Base-by-base conservation (phyloP, 2,329 filamentous ascomycete genomes). In the Lomentospora prolificans region DNA sequence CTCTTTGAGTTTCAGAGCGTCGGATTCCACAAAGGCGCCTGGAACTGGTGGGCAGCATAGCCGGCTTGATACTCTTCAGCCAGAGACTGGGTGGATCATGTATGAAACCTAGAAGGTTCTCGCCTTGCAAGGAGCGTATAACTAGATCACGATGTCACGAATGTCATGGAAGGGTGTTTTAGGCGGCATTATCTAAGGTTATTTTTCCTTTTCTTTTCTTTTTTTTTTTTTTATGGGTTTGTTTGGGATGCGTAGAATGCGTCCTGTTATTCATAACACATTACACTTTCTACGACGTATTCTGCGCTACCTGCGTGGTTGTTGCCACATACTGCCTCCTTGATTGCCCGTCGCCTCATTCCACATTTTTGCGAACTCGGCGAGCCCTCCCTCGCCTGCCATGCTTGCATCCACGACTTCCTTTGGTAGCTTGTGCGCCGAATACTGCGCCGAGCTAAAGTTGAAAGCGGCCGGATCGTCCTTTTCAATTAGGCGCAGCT, bases 341-440 rank as follows among this genome's bases (percentile, higher is more conserved):
- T 69, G 63, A 4, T 71, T 69, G 48, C 73, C 70, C 0, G 72
- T 75, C 50, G 82, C 74, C 59, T 85, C 78, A 65, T 82, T 84
- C 89, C 88, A 92, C 65, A 85, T 80, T 61, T 79, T 78, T 59
- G 87, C 82, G 71, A 94, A 91, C 70, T 95, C 90, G 58, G 85
- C 79, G 73, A 97, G 78, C 0, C 86, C 87, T 3, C 87, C 88
- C 56, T 88, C 82, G 3, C 87, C 87, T 1, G 79, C 79, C 61
- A 80, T 64, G 61, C 82, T 80, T 19, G 84, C 84, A 62, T 86
- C 82, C 3, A 96, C 91, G 2, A 97, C 90, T 63, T 99, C 94
- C 68, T 86, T 90, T 0, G 94, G 94, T 62, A 99, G 73, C 71
- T 97, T 99, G 67, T 97, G 92, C 3, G 94, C 92, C 59, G 90